These are phyloP conservation scores for Sclerotinia nivalis DNA, from an alignment of 2,329 filamentous ascomycete species.

Conservation along the genomic window DNA sequence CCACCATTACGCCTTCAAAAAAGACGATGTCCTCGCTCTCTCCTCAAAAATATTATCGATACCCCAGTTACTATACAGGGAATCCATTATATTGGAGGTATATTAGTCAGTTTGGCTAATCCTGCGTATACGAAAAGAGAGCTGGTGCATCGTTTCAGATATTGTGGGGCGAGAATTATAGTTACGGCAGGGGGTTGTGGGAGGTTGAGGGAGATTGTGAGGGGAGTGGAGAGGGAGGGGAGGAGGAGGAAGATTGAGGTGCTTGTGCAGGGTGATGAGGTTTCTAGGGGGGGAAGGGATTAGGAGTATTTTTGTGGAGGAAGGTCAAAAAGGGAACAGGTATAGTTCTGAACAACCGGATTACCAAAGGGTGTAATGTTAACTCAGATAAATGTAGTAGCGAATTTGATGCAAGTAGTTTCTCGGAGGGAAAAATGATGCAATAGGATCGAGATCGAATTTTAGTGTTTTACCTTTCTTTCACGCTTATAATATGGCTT, in stretches of 20 bases:
- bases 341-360: conserved; percentile 75
- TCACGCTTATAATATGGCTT: background rate
- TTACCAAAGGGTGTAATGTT: conserved; percentile 79
- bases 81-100: conserved; percentile 52
- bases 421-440: conserved; percentile 46
- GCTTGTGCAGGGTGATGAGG: background rate
- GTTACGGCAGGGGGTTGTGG: conserved; percentile 43
- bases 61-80: conserved; percentile 56
- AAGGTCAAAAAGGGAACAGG: background rate
- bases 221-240: background rate
- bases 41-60: conserved; percentile 56
- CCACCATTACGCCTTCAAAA: conserved; percentile 46
- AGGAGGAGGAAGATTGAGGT: background rate
- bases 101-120: conserved; percentile 55
- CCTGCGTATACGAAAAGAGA: conserved; percentile 53
- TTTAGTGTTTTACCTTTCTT: conserved; percentile 14
- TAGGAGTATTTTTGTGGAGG: background rate
- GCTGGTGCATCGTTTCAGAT: conserved; percentile 29
- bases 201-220: conserved; percentile 33
- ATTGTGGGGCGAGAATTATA: conserved; percentile 46
- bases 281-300: background rate
- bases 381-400: conserved; percentile 34
- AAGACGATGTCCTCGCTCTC: conserved; percentile 55
- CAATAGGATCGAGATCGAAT: conserved; percentile 44
- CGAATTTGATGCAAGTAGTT: conserved; percentile 15